These are phyloP conservation scores for Metroxylon sagu DNA, from an alignment of 176 grass and related monocot species.

Conservation along the genomic window DNA sequence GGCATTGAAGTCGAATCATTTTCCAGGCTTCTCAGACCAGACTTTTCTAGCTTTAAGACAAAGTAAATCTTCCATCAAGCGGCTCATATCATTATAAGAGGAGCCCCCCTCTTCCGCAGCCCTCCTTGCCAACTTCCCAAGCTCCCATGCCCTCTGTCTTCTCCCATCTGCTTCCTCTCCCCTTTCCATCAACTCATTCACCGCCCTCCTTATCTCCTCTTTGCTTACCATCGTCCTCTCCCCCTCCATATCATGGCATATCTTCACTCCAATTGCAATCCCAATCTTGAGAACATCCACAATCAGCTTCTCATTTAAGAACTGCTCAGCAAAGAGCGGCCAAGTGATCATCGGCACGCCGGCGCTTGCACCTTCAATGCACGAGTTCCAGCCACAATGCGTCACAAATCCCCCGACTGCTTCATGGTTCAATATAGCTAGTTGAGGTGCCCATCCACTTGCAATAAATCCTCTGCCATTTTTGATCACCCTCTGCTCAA, in stretches of 20 bases:
- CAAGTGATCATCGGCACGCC: conserved; percentile 9
- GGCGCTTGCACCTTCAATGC: conserved; percentile 1
- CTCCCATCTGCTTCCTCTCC: conserved; percentile 2
- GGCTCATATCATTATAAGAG: too few species aligned
- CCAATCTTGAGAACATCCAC: not conserved
- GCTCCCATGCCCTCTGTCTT: too few species aligned
- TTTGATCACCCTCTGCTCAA: not conserved
- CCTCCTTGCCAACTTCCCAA: too few species aligned
- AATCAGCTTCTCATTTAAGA: conserved; percentile 11
- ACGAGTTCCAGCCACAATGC: conserved; percentile 18
- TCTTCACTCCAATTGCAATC: not conserved
- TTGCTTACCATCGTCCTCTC: not conserved
- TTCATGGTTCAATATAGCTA: conserved; percentile 7
- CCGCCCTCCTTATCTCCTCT: not conserved
- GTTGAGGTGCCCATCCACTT: conserved; percentile 10
- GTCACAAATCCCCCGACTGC: conserved; percentile 17
- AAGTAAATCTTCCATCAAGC: too few species aligned
- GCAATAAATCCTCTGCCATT: too few species aligned
- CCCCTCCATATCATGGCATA: not conserved
- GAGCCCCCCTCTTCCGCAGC: too few species aligned
- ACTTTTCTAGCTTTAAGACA: too few species aligned
- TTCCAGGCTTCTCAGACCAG: too few species aligned
- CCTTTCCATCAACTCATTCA: conserved; percentile 6
- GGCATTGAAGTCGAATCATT: too few species aligned
- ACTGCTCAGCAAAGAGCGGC: conserved; percentile 8